phyloP scores from a whole-genome alignment of 805 yeast species.

The Starmerella roubikii region DNA sequence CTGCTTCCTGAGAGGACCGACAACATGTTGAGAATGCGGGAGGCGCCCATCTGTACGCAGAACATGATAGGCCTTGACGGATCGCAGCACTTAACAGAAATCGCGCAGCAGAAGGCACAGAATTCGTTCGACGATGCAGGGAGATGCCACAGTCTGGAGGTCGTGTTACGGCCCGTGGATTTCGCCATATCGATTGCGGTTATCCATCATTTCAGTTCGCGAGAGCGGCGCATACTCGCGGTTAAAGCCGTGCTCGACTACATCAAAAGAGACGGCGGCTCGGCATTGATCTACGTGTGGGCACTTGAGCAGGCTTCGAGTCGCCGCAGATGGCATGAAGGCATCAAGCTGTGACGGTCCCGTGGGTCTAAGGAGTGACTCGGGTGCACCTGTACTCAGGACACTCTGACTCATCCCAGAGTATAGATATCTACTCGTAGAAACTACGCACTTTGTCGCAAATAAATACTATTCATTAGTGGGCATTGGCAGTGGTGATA shows the following conservation, averaged over 20 bases:
- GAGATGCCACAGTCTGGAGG: constrained; percentile 65
- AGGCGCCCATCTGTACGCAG: too few relatives aligned
- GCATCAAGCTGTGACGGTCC: constrained; percentile 86
- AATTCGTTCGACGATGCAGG: constrained; percentile 42
- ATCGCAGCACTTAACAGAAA: constrained; percentile 23
- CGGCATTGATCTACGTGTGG: constrained; percentile 83
- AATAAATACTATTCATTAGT: not conserved
- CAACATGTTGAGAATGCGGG: too few relatives aligned
- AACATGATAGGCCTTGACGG: constrained; percentile 51
- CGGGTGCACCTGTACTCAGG: too few relatives aligned
- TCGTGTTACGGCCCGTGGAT: constrained; percentile 39
- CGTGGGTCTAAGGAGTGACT: too few relatives aligned
- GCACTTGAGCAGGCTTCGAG: constrained; percentile 84
- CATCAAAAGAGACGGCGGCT: constrained; percentile 42
- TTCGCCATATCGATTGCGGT: constrained; percentile 95
- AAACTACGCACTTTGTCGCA: not conserved
- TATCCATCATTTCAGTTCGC: constrained; percentile 86
- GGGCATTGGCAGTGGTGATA: constrained; percentile 5
- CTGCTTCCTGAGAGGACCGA: constrained; percentile 69
- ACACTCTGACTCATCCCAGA: too few relatives aligned
- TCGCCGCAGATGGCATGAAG: constrained; percentile 80
- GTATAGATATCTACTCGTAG: too few relatives aligned
- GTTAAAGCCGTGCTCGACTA: constrained; percentile 52
- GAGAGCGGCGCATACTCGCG: constrained; percentile 64
- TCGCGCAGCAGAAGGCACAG: constrained; percentile 49